Percentiles rank a stretch among this genome's conserved stretches.
These are phyloP conservation scores for Aspergillus ochraceoroseus DNA, from an alignment of 2,329 filamentous ascomycete genomes.

Conservation along the genomic window DNA sequence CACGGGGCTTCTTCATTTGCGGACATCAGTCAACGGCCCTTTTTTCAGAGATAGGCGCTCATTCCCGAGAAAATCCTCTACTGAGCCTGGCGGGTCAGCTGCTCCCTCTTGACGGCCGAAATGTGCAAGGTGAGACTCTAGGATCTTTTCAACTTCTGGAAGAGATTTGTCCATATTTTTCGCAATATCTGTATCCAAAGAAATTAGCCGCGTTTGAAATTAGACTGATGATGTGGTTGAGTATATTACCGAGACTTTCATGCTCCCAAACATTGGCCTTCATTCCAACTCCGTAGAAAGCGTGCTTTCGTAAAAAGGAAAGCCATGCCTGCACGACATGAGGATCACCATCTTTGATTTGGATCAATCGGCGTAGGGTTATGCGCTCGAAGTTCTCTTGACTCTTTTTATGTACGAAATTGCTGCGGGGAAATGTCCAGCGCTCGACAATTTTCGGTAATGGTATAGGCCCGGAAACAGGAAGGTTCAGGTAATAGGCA, in stretches of 20 bases:
- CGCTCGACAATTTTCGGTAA: conserved; percentile 81
- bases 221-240: background rate
- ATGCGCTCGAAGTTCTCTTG: conserved; percentile 97
- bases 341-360: conserved; percentile 86
- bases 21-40: conserved; percentile 33
- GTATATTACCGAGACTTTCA: conserved; percentile 59
- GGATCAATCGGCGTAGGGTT: conserved; percentile 77
- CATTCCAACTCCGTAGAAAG: conserved; percentile 95
- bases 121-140: conserved; percentile 39
- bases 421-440: conserved; percentile 85
- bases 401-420: conserved; percentile 94
- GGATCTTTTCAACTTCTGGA: conserved; percentile 37
- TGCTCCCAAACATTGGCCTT: conserved; percentile 97
- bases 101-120: conserved; percentile 40
- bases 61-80: conserved; percentile 36
- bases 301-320: conserved; percentile 84
- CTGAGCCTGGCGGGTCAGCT: conserved; percentile 20
- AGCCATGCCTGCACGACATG: conserved; percentile 89
- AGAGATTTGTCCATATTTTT: conserved; percentile 40
- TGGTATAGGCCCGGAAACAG: conserved; percentile 78
- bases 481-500: conserved; percentile 86
- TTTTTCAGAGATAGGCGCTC: conserved; percentile 37
- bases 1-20: conserved; percentile 22
- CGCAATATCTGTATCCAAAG: conserved; percentile 33
- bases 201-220: background rate